phyloP scores from a whole-genome alignment of 2,329 filamentous ascomycete genomes.

The Cadophora sp. region DNA sequence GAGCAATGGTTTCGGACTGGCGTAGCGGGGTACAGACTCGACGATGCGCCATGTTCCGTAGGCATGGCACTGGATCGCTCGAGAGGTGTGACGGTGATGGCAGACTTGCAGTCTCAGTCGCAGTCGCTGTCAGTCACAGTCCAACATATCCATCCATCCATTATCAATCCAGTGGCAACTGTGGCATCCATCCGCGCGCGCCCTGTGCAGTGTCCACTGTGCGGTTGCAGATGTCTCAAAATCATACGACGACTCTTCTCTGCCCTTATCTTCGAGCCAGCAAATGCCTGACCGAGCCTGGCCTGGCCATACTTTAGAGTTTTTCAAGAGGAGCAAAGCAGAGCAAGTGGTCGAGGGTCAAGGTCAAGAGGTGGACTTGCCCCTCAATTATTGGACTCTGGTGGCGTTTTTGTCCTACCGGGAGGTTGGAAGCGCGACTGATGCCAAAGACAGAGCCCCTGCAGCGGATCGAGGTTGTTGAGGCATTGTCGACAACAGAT shows the following conservation, averaged over 20 bases:
- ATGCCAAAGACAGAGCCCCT: neutral
- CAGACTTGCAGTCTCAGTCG: neutral
- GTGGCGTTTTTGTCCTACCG: constrained; percentile 12
- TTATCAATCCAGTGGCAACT: too few species aligned
- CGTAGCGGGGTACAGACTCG: constrained; percentile 6
- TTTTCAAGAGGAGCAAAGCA: neutral
- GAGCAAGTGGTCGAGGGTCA: neutral
- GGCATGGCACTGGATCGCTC: constrained; percentile 15
- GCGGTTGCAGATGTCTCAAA: constrained; percentile 3
- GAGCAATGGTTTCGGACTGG: neutral
- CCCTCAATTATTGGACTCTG: neutral
- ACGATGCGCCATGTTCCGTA: constrained; percentile 10
- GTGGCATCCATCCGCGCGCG: constrained; percentile 2
- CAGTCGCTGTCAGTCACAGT: too few species aligned
- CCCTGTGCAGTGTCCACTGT: neutral
- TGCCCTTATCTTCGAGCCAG: neutral
- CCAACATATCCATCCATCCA: too few species aligned
- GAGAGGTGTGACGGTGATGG: neutral
- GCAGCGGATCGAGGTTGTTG: constrained; percentile 11
- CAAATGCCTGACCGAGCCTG: neutral
- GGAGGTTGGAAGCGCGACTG: constrained; percentile 4
- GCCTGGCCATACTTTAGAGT: constrained; percentile 2
- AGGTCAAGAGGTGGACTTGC: neutral
- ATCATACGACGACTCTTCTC: constrained; percentile 3
- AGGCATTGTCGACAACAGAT: constrained; percentile 6